Base-by-base conservation (phyloP, 345 rosid species). In the Lepidium aucheri region DNA sequence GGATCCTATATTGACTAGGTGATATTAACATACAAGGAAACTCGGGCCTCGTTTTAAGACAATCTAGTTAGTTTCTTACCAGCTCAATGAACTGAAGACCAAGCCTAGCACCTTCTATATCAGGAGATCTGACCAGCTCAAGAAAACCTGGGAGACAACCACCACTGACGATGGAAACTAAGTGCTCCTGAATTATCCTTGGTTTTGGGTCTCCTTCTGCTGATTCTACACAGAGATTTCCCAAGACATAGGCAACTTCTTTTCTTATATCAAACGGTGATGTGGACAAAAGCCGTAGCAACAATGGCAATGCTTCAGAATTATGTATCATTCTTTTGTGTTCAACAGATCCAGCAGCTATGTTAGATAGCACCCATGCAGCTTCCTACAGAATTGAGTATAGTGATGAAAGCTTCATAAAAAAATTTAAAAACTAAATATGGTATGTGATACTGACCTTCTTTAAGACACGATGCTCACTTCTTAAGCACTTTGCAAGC, bases 51-150 rank as follows among this genome's bases (percentile, higher is more conserved):
- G 36, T n/a, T 35, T 69, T 16, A 3, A 53, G 49, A 43, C 49
- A 53, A n/a, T 26, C 38, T 30, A 42, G 24, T 70, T 36, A 72
- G 52, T 50, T 54, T 72, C 87, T 85, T 81, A 94, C 99, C 89
- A 94, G 84, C 73, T 94, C 99, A 60, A 90, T 82, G 74, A 94
- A 94, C 33, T 90, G 99, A 82, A 94, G 92, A 39, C 99, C 99
- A 49, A 94, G 77, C 74, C 86, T 79, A 69, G 92, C 92, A 73
- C 93, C 93, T 63, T 90, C 97, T 0, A 66, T 76, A 71, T 94
- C 99, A 18, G 89, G 88, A 63, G 96, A 86, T 68, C 96, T 85
- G 47, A 88, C 86, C 79, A 94, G 71, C 69, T 84, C 95, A 26
- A 94, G 81, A 69, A 88, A 94, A 73, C 95, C 93, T 5, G 86